Conservation (phyloP, 2,329 filamentous ascomycete genomes). For the Colletotrichum acutatum region DNA sequence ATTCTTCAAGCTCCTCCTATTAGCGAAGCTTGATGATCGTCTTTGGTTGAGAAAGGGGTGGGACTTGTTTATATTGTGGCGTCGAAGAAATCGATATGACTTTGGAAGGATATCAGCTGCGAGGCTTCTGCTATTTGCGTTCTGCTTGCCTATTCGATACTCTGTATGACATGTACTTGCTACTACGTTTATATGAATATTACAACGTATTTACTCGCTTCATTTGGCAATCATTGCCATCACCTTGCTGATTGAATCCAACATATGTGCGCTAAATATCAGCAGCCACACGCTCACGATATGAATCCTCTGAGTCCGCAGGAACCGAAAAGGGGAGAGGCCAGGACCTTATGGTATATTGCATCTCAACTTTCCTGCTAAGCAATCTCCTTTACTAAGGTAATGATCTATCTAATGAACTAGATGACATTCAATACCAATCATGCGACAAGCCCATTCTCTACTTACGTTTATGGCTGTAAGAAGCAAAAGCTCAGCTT, state of each 20-base stretch:
- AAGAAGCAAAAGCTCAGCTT: too few species aligned
- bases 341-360: too few species aligned
- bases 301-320: too few species aligned
- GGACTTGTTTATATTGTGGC: background rate
- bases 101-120: background rate
- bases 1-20: slow-evolving; percentile 33
- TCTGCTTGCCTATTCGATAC: background rate
- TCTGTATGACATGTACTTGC: background rate
- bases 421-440: too few species aligned
- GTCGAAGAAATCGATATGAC: background rate
- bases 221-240: background rate
- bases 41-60: background rate
- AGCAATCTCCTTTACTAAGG: too few species aligned
- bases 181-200: background rate
- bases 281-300: too few species aligned
- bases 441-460: too few species aligned
- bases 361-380: too few species aligned
- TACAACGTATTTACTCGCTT: background rate
- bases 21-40: background rate
- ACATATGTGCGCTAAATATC: background rate
- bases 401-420: too few species aligned
- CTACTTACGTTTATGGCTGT: too few species aligned
- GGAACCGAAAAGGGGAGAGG: too few species aligned
- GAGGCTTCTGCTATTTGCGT: background rate
- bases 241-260: background rate